Evolutionary conservation across 345 rosid species (phyloP).

Genomic region (Jatropha curcas): DNA sequence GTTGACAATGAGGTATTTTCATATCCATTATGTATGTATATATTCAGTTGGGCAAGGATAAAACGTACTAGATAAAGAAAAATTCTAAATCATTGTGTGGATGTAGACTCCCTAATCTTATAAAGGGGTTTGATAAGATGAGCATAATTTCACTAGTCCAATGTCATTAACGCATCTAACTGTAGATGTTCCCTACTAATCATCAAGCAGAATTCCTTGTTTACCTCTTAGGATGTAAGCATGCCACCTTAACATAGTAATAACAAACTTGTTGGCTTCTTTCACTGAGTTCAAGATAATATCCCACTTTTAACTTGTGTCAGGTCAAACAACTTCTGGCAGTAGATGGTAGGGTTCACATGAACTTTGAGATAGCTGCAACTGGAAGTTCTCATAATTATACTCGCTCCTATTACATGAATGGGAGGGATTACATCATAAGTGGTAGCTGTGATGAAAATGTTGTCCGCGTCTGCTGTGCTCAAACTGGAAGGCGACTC

Average conservation of each 20-base stretch:
- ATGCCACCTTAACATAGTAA: not conserved
- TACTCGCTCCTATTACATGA: constrained; percentile 56
- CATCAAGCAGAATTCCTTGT: constrained; percentile 1
- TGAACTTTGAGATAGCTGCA: constrained; percentile 44
- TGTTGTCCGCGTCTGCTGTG: constrained; percentile 48
- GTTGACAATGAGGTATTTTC: constrained; percentile 88
- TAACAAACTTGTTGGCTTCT: not conserved
- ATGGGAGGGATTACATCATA: constrained; percentile 56
- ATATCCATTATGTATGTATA: not conserved
- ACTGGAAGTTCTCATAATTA: constrained; percentile 54
- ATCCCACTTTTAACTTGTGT: constrained; percentile 6
- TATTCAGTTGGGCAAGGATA: not conserved
- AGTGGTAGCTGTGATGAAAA: constrained; percentile 61
- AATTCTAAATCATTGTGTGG: too few species aligned
- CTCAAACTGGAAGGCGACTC: constrained; percentile 56
- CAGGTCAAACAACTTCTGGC: constrained; percentile 52
- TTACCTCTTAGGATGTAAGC: not conserved
- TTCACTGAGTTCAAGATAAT: constrained; percentile 1
- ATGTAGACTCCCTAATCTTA: not conserved
- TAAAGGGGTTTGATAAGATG: not conserved
- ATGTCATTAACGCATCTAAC: not conserved
- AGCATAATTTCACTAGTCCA: not conserved
- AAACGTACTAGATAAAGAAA: not conserved
- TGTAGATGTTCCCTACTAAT: not conserved
- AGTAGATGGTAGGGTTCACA: constrained; percentile 49